Conservation (phyloP, 2,329 filamentous ascomycete species). For the Exophiala sp. region DNA sequence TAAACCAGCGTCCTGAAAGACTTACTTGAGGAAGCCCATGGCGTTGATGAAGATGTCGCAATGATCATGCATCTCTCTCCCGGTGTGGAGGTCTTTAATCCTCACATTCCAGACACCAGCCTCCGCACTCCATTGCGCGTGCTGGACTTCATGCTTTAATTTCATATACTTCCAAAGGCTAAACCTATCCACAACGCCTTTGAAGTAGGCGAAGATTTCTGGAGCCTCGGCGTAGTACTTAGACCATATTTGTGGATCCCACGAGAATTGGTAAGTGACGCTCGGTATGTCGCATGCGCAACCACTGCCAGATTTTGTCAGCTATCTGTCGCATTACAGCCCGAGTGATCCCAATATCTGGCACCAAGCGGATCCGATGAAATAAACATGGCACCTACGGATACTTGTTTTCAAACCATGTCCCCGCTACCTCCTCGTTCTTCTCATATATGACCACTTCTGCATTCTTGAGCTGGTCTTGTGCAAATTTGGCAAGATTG, state of each 20-base stretch:
- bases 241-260: slow-evolving; percentile 42
- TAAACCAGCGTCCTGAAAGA: too few species aligned
- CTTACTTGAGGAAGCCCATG: slow-evolving; percentile 32
- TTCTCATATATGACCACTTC: slow-evolving; percentile 5
- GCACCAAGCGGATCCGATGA: too few species aligned
- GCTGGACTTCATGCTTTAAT: slow-evolving; percentile 35
- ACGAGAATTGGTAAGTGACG: slow-evolving; percentile 39
- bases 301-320: slow-evolving; percentile 27
- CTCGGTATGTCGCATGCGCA: slow-evolving; percentile 62
- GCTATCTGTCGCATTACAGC: background rate
- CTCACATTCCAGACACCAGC: slow-evolving; percentile 36
- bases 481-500: slow-evolving; percentile 2
- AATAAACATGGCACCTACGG: slow-evolving; percentile 18
- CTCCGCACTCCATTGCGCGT: slow-evolving; percentile 38
- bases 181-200: slow-evolving; percentile 37
- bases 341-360: too few species aligned
- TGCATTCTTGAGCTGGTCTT: slow-evolving; percentile 1
- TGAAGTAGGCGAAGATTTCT: slow-evolving; percentile 44
- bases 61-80: slow-evolving; percentile 17
- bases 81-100: slow-evolving; percentile 29
- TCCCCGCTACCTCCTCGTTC: slow-evolving; percentile 37
- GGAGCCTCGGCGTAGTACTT: slow-evolving; percentile 38
- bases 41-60: slow-evolving; percentile 33
- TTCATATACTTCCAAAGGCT: slow-evolving; percentile 37
- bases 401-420: slow-evolving; percentile 41